Evolutionary conservation across 2,329 filamentous ascomycete genomes (phyloP), one percentile per base, ranked within the genome.

Genomic region (Purpureocillium lavendulum): DNA sequence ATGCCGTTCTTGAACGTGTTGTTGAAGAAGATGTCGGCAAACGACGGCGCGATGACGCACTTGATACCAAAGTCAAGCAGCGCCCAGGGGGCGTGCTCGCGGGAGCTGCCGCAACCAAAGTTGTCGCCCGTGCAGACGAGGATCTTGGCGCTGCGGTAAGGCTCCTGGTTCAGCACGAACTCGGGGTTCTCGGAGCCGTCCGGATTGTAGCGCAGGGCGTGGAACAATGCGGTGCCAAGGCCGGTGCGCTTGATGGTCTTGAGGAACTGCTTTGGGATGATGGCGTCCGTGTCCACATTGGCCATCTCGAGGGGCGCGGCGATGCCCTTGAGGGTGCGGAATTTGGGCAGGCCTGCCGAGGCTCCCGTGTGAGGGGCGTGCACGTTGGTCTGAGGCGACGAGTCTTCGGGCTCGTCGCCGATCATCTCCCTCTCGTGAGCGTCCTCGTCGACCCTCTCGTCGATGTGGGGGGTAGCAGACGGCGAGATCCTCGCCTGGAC

Each of bases 1-100:
- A 97, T 97, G 69, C 90, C 90, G 70, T 98, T 98, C 76, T 98
- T 97, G 77, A 96, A 97, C n/a, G 85, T 92, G 73, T 98, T 98
- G 78, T 95, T 96, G 78, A 90, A 94, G 79, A 96, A 96, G 63
- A 98, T 98, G 43, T 66, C 63, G 43, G 63, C 69, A 45, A 75
- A 79, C 1, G 84, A 89, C 2, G 87, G 87, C 1, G 90, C 92
- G 51, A 97, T 94, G 55, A 97, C 75, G 60, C 84, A 90, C 59
- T 84, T 87, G 68, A 98, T 95, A 50, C 92, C 92, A 53, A 97
- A 97, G 66, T 97, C 92, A 41, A 94, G 80, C 17, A 97, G 76
- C 6, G 92, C 90, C 92, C 92, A 97, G 1, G 92, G 92, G 3
- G 92, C 92, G 68, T 97, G 92, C 66, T 97, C 92, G 58, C 92